Evolutionary conservation across 805 yeast species (phyloP).

Genomic region (Priceomyces carsonii): DNA sequence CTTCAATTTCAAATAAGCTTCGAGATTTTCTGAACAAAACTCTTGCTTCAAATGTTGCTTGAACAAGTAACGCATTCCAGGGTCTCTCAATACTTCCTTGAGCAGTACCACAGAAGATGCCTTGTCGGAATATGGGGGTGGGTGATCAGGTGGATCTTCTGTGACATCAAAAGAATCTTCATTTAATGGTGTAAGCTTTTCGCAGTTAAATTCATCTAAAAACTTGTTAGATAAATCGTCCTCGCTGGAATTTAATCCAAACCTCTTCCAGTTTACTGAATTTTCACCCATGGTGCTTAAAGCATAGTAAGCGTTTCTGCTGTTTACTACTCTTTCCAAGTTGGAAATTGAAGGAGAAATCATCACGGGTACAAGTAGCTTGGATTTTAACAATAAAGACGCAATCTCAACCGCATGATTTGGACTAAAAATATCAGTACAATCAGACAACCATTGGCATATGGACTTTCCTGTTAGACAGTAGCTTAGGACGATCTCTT

Average conservation of each 20-base stretch:
- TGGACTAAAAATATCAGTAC: slow-evolving; percentile 66
- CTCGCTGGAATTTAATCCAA: slow-evolving; percentile 11
- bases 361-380: slow-evolving; percentile 48
- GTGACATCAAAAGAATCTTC: slow-evolving; percentile 2
- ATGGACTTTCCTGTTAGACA: slow-evolving; percentile 75
- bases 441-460: slow-evolving; percentile 88
- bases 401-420: slow-evolving; percentile 57
- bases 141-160: background rate
- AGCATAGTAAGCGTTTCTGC: slow-evolving; percentile 43
- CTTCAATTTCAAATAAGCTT: slow-evolving; percentile 62
- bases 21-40: slow-evolving; percentile 74
- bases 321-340: slow-evolving; percentile 22
- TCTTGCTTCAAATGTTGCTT: slow-evolving; percentile 63
- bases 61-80: slow-evolving; percentile 72
- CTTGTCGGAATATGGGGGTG: background rate
- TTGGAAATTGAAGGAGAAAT: slow-evolving; percentile 33
- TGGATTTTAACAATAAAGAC: slow-evolving; percentile 46
- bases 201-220: slow-evolving; percentile 4
- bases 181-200: slow-evolving; percentile 2
- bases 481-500: slow-evolving; percentile 32
- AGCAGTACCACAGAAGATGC: slow-evolving; percentile 15
- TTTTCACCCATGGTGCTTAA: slow-evolving; percentile 45
- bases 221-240: slow-evolving; percentile 1
- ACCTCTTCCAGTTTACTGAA: slow-evolving; percentile 33
- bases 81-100: slow-evolving; percentile 59